These are phyloP conservation scores for Neonectria neomacrospora DNA, from an alignment of 2,329 filamentous ascomycete species.

Conservation along the genomic window DNA sequence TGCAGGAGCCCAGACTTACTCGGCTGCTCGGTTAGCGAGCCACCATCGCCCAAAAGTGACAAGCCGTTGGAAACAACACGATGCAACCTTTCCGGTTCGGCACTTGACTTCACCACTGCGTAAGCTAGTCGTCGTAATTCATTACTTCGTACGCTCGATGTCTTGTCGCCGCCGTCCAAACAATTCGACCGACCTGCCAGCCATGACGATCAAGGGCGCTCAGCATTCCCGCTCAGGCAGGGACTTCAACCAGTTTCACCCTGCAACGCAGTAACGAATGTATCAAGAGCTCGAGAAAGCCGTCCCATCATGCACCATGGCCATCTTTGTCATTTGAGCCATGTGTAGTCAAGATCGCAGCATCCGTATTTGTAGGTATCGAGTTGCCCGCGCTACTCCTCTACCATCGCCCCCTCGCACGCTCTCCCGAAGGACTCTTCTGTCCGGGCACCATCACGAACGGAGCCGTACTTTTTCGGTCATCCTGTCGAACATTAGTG, in stretches of 20 bases:
- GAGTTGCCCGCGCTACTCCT: not conserved
- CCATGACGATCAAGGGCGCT: not conserved
- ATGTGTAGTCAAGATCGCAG: not conserved
- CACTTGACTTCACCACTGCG: not conserved
- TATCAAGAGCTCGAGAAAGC: not conserved
- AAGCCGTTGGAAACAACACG: not conserved
- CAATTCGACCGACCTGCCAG: not conserved
- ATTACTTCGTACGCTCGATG: not conserved
- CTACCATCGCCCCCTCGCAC: not conserved
- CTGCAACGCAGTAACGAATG: not conserved
- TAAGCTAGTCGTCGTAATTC: not conserved
- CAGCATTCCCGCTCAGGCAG: not conserved
- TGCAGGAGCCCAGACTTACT: not conserved
- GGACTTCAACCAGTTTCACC: not conserved
- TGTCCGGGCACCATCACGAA: not conserved
- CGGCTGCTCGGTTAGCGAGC: not conserved
- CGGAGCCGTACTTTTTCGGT: not conserved
- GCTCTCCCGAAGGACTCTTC: not conserved
- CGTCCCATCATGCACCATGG: not conserved
- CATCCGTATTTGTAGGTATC: not conserved
- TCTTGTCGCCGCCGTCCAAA: constrained; percentile 1
- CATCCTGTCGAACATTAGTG: not conserved
- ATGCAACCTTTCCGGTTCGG: constrained; percentile 2
- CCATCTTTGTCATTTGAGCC: not conserved
- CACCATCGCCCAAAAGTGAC: not conserved